phyloP scores from a whole-genome alignment of 306 rosid genomes.

The Sechiopsis laciniata region DNA sequence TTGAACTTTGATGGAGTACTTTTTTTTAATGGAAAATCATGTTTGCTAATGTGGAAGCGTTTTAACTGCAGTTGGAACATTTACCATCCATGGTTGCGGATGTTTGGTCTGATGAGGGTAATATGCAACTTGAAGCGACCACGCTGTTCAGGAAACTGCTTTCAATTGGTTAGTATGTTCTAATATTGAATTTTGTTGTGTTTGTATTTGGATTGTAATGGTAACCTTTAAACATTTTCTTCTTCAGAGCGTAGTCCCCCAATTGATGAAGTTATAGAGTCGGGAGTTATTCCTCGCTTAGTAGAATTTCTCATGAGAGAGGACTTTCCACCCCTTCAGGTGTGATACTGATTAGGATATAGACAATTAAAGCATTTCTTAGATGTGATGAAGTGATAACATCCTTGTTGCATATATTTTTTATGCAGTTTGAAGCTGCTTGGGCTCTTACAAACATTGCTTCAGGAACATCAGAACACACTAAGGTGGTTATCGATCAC shows the following conservation, averaged over 20 bases:
- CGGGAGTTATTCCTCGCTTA: slow-evolving; percentile 89
- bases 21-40: neutral
- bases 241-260: slow-evolving; percentile 84
- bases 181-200: neutral
- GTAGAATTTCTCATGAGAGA: slow-evolving; percentile 78
- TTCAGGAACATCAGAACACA: slow-evolving; percentile 90
- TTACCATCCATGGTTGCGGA: slow-evolving; percentile 88
- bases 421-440: slow-evolving; percentile 88
- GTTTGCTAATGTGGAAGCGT: neutral
- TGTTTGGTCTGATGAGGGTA: slow-evolving; percentile 72
- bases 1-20: neutral
- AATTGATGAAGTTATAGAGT: slow-evolving; percentile 83
- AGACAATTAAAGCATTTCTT: neutral
- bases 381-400: neutral
- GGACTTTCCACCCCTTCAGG: slow-evolving; percentile 85
- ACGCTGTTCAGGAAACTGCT: slow-evolving; percentile 94
- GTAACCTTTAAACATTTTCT: neutral
- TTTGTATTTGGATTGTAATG: neutral
- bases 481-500: slow-evolving; percentile 77
- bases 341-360: slow-evolving; percentile 18
- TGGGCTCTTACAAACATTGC: slow-evolving; percentile 98
- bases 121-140: slow-evolving; percentile 79
- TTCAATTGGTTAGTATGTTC: slow-evolving; percentile 61
- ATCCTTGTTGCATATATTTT: slow-evolving; percentile 4
- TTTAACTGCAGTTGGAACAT: slow-evolving; percentile 70